Conservation (phyloP, 2,329 filamentous ascomycete species). For the Fusarium sororula region DNA sequence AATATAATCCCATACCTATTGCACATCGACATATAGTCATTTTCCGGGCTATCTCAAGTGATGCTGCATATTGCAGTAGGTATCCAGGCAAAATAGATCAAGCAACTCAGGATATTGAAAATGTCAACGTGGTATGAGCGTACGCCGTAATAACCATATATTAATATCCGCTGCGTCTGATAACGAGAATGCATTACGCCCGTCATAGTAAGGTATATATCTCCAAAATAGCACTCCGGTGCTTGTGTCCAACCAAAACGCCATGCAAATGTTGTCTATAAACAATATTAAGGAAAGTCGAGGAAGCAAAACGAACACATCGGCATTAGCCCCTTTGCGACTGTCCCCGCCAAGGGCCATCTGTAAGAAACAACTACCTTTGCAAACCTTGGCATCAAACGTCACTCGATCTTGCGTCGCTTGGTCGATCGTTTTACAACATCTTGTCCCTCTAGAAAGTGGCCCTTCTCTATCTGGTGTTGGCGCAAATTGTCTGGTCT, state of each 20-base stretch:
- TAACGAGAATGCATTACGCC: conserved; percentile 11
- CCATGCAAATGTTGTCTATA: conserved; percentile 12
- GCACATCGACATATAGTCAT: not conserved
- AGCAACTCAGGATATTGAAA: not conserved
- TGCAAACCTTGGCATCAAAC: not conserved
- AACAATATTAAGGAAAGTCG: not conserved
- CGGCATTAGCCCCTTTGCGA: not conserved
- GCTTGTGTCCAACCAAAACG: conserved; percentile 22
- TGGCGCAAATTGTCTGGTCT: conserved; percentile 64
- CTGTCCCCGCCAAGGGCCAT: not conserved
- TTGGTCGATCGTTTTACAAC: conserved; percentile 53
- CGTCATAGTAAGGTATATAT: conserved; percentile 23
- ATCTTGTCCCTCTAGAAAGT: conserved; percentile 59
- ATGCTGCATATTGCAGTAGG: not conserved
- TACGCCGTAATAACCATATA: not conserved
- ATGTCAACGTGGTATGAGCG: not conserved
- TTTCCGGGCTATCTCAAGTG: not conserved
- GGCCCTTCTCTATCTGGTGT: conserved; percentile 65
- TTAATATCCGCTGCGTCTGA: not conserved
- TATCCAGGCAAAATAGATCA: not conserved
- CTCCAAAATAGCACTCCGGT: conserved; percentile 1
- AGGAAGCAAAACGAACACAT: not conserved
- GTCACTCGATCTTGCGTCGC: conserved; percentile 54
- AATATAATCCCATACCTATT: not conserved
- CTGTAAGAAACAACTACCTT: not conserved